Evolutionary conservation across 768 basidiomycete species (phyloP).

Genomic region (Panaeolus papilionaceus): DNA sequence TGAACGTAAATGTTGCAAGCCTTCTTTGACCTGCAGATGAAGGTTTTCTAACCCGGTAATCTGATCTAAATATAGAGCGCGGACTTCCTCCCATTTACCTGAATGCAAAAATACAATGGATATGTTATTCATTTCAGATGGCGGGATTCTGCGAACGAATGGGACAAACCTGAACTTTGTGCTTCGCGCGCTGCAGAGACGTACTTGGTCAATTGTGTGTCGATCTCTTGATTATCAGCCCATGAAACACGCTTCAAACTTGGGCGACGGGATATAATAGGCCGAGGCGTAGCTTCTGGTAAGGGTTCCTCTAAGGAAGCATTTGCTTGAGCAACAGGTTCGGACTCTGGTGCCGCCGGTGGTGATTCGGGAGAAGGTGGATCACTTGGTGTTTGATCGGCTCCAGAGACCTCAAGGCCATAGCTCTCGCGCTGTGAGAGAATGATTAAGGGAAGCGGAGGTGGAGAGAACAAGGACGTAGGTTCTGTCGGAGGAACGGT

Average conservation of each 20-base stretch:
- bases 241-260: constrained; percentile 78
- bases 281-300: constrained; percentile 22
- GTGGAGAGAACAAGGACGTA: constrained; percentile 39
- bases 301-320: constrained; percentile 20
- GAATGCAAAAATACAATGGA: constrained; percentile 8
- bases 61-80: constrained; percentile 65
- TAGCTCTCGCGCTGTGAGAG: constrained; percentile 40
- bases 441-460: constrained; percentile 47
- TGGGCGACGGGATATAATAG: constrained; percentile 41
- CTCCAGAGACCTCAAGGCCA: constrained; percentile 28
- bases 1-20: constrained; percentile 46
- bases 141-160: neutral
- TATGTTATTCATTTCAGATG: constrained; percentile 13
- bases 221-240: constrained; percentile 73
- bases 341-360: constrained; percentile 5
- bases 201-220: constrained; percentile 59
- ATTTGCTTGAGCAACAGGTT: constrained; percentile 16
- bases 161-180: constrained; percentile 42
- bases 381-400: constrained; percentile 16
- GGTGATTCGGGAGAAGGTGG: constrained; percentile 12
- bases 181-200: constrained; percentile 45
- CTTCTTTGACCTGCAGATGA: constrained; percentile 58
- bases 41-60: constrained; percentile 63
- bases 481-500: constrained; percentile 26
- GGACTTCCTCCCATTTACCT: constrained; percentile 70